These are phyloP conservation scores for Filobasidium floriforme DNA, from an alignment of 768 basidiomycete species.

Conservation along the genomic window DNA sequence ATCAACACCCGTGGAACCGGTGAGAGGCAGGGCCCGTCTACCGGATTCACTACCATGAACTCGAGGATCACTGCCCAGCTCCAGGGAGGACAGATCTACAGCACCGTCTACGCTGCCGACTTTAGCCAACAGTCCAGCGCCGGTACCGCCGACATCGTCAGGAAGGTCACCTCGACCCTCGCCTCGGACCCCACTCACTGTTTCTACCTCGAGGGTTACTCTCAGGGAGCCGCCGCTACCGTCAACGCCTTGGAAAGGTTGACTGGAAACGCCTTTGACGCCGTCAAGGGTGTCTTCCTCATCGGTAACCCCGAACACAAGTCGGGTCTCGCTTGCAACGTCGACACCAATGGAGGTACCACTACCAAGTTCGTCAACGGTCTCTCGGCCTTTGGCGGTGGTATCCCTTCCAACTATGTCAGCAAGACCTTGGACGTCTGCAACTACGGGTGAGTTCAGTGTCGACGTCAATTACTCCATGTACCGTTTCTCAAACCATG, in stretches of 20 bases:
- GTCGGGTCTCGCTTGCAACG: slow-evolving; percentile 24
- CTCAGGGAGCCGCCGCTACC: slow-evolving; percentile 29
- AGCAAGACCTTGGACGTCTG: slow-evolving; percentile 27
- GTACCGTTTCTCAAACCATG: not conserved
- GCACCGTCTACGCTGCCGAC: slow-evolving; percentile 26
- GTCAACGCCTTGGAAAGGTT: slow-evolving; percentile 20
- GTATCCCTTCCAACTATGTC: slow-evolving; percentile 25
- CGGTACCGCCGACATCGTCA: slow-evolving; percentile 25
- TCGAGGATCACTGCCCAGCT: slow-evolving; percentile 5
- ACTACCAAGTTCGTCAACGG: slow-evolving; percentile 26
- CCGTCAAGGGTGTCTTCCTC: slow-evolving; percentile 30
- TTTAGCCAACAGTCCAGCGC: slow-evolving; percentile 24
- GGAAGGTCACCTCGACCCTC: slow-evolving; percentile 10
- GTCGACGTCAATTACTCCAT: not conserved
- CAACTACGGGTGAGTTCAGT: slow-evolving; percentile 21
- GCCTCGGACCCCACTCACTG: slow-evolving; percentile 20
- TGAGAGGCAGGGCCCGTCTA: slow-evolving; percentile 22
- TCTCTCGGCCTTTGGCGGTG: slow-evolving; percentile 15
- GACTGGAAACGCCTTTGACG: slow-evolving; percentile 22
- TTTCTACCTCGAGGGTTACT: slow-evolving; percentile 28
- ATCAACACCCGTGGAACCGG: slow-evolving; percentile 30
- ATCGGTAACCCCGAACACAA: slow-evolving; percentile 27
- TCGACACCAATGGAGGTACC: slow-evolving; percentile 25
- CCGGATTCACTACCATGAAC: slow-evolving; percentile 28
- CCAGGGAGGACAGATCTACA: slow-evolving; percentile 22